A percentile compares a stretch with the other conserved stretches of the same genome.
phyloP scores from a whole-genome alignment of 305 asterid genomes.

The Fraxinus floribunda region DNA sequence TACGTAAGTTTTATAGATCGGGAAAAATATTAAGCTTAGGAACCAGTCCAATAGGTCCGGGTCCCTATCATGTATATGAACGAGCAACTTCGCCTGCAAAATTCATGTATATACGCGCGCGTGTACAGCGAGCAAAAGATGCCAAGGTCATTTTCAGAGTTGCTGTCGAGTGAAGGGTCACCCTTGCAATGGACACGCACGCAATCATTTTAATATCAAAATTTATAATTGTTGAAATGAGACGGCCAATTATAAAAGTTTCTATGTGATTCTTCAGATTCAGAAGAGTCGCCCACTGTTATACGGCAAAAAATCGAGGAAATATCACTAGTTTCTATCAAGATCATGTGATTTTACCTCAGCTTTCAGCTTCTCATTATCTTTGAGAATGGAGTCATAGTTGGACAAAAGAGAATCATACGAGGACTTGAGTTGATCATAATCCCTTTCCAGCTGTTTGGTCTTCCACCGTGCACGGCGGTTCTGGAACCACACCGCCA shows the following conservation, averaged over 20 bases:
- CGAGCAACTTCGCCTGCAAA: background rate
- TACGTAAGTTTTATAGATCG: background rate
- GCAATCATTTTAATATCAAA: too few relatives aligned
- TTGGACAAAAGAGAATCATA: constrained; percentile 69
- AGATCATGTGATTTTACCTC: constrained; percentile 52
- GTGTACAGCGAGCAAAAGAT: background rate
- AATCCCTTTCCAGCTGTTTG: constrained; percentile 87
- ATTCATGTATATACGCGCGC: background rate
- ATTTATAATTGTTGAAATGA: background rate
- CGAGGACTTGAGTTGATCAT: constrained; percentile 75
- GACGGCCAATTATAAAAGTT: background rate
- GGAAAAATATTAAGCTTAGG: constrained; percentile 38
- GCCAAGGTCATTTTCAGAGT: background rate
- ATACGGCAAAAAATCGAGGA: background rate
- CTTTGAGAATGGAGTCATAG: constrained; percentile 68
- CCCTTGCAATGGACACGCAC: background rate
- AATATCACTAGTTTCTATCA: background rate
- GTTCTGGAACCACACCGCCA: constrained; percentile 99
- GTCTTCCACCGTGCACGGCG: constrained; percentile 99
- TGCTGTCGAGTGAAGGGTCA: background rate
- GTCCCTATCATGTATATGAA: constrained; percentile 30
- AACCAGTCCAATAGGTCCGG: constrained; percentile 33
- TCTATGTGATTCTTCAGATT: background rate
- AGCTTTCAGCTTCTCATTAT: constrained; percentile 77
- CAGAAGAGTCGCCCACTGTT: background rate